phyloP scores from a whole-genome alignment of 106 monocot genomes.

The Amphibolis antarctica region DNA sequence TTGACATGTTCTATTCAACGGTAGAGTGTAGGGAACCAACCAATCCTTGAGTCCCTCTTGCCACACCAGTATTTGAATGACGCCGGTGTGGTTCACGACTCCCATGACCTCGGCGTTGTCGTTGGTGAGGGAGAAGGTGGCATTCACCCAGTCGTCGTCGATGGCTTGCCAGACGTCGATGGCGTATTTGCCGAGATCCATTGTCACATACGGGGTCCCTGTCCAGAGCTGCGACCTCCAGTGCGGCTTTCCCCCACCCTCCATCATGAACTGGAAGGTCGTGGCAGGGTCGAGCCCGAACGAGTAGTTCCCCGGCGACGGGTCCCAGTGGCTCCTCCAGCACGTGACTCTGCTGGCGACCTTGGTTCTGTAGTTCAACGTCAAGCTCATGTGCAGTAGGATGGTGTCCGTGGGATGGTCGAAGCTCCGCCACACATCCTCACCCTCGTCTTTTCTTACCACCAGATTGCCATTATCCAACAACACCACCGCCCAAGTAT shows the following conservation, averaged over 20 bases:
- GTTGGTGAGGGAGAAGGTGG: background rate
- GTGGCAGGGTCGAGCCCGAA: background rate
- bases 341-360: background rate
- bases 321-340: slow-evolving; percentile 16
- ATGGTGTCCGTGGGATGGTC: slow-evolving; percentile 13
- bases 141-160: background rate
- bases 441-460: slow-evolving; percentile 13
- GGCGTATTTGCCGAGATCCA: no score
- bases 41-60: background rate
- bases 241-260: background rate
- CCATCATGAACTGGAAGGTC: slow-evolving; percentile 8
- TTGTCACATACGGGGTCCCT: background rate
- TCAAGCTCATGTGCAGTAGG: slow-evolving; percentile 9
- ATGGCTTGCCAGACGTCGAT: background rate
- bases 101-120: background rate
- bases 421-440: slow-evolving; percentile 18
- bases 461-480: slow-evolving; percentile 25
- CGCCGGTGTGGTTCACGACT: slow-evolving; percentile 6
- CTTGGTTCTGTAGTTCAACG: background rate
- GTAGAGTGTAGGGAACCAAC: background rate
- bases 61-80: slow-evolving; percentile 4
- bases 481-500: slow-evolving; percentile 5
- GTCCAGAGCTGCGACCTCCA: slow-evolving; percentile 5
- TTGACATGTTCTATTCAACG: background rate
- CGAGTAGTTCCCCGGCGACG: slow-evolving; percentile 21